Percentiles rank a stretch among this genome's conserved stretches.
Conservation (phyloP, 1,284 basidiomycete genomes). For the Ganoderma resinaceum region DNA sequence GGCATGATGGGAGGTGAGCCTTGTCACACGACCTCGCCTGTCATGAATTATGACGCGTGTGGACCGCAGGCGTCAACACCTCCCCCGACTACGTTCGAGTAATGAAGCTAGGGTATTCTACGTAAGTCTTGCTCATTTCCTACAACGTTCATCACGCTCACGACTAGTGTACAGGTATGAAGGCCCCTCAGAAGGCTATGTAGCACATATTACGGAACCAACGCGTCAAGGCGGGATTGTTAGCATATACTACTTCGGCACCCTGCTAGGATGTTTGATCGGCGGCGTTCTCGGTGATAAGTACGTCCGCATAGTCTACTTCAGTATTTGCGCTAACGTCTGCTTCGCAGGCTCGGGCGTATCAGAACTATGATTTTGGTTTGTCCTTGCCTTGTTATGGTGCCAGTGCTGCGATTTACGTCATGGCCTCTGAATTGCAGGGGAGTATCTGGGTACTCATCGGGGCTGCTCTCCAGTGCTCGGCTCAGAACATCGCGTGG, state of each 20-base stretch:
- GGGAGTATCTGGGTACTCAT: constrained; percentile 53
- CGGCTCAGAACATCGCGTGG: constrained; percentile 57
- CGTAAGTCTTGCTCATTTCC: constrained; percentile 32
- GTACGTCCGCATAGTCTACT: constrained; percentile 21
- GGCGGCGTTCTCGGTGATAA: constrained; percentile 52
- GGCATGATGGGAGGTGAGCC: constrained; percentile 56
- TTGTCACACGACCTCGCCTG: neutral
- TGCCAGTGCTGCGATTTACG: neutral
- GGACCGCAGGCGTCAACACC: constrained; percentile 48
- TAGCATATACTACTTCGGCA: constrained; percentile 57
- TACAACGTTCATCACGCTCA: constrained; percentile 15
- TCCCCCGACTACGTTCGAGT: constrained; percentile 54
- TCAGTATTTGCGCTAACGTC: neutral
- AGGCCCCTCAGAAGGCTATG: constrained; percentile 52
- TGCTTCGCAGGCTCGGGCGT: constrained; percentile 45
- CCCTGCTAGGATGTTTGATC: constrained; percentile 55
- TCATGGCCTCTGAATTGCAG: constrained; percentile 24
- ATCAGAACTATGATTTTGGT: constrained; percentile 52
- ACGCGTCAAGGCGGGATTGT: constrained; percentile 60
- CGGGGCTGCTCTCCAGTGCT: constrained; percentile 58
- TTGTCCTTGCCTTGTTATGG: constrained; percentile 15
- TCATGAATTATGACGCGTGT: neutral
- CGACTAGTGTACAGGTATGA: constrained; percentile 40
- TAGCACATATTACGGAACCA: constrained; percentile 56
- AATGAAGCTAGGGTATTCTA: constrained; percentile 51